phyloP scores from a whole-genome alignment of 2,329 filamentous ascomycete species.

The Claviceps citrina region DNA sequence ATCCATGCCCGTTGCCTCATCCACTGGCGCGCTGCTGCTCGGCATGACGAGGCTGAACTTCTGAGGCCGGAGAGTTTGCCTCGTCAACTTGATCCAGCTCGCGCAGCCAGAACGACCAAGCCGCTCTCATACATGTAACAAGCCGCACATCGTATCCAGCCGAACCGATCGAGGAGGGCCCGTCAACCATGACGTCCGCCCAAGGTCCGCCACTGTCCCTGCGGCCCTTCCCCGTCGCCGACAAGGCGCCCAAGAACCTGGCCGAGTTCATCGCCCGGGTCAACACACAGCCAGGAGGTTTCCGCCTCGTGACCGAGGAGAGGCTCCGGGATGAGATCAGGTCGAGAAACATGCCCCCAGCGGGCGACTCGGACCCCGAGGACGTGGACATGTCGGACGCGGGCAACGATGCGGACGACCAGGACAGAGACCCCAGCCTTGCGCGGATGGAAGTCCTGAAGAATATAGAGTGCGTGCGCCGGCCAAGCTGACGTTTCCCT shows the following conservation, averaged over 20 bases:
- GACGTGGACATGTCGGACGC: slow-evolving; percentile 32
- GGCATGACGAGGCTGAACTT: too few species aligned
- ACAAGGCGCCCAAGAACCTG: slow-evolving; percentile 45
- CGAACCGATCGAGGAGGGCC: neutral
- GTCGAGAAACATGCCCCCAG: slow-evolving; percentile 25
- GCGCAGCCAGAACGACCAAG: neutral
- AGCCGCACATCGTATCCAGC: neutral
- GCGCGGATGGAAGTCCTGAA: slow-evolving; percentile 43
- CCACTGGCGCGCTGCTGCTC: too few species aligned
- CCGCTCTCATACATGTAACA: neutral
- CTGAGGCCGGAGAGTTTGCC: too few species aligned
- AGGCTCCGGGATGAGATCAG: slow-evolving; percentile 55
- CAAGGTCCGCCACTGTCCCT: slow-evolving; percentile 22
- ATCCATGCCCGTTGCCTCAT: too few species aligned
- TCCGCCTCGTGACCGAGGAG: slow-evolving; percentile 63
- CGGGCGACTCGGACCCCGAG: slow-evolving; percentile 25
- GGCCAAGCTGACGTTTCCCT: too few species aligned
- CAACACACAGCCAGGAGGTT: slow-evolving; percentile 62
- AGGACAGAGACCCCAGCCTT: slow-evolving; percentile 29
- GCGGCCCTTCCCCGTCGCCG: slow-evolving; percentile 33
- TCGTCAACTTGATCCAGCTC: too few species aligned
- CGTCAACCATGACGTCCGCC: slow-evolving; percentile 15
- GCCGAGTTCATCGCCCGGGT: slow-evolving; percentile 64
- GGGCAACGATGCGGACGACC: slow-evolving; percentile 28
- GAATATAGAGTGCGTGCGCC: slow-evolving; percentile 38